Evolutionary conservation across 768 basidiomycete species (phyloP), one percentile per base, ranked within the genome.

Genomic region (Trichaptum fuscoviolaceum): DNA sequence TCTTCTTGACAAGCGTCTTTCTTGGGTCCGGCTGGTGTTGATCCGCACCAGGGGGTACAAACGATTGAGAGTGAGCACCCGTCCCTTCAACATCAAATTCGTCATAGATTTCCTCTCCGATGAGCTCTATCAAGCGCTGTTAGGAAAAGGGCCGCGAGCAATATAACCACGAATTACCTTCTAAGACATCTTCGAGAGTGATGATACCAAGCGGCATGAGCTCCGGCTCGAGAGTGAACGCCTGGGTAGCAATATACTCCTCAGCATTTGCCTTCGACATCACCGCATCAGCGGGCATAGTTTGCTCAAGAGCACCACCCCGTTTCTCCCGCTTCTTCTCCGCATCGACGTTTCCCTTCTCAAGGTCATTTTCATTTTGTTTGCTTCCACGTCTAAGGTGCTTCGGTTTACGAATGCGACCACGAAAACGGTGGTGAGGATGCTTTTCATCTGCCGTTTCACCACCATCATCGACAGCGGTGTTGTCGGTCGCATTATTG

Each of bases 81-180:
- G 34, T 67, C 57, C 90, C 92, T 75, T 92, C 85, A 12, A 84
- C 83, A 72, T 95, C 93, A 73, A 92, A 95, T 77, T 95, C 94
- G 72, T 95, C 93, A 67, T 92, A 93, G 64, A 96, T 95, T 72
- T 95, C 94, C 77, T 95, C 93, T 17, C 94, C 94, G 65, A 96
- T 95, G 12, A 96, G 82, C 73, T 95, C 94, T 92, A 70, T 9
- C 61, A 30, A 35, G 26, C 0, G 42, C n/a, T 61, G 59, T 61
- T 9, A 6, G 57, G 23, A 2, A 5, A 62, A 24, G 42, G 15
- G 20, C 42, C 42, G 42, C 12, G 42, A 52, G 20, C 3, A 52
- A 52, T 4, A 30, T 34, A 65, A 30, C 15, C 34, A 17, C 24
- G 23, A 71, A 73, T 24, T 63, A 90, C 91, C 91, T 85, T 96